Evolutionary conservation across 1,284 basidiomycete species (phyloP).

Genomic region (Ceratobasidium sp.): DNA sequence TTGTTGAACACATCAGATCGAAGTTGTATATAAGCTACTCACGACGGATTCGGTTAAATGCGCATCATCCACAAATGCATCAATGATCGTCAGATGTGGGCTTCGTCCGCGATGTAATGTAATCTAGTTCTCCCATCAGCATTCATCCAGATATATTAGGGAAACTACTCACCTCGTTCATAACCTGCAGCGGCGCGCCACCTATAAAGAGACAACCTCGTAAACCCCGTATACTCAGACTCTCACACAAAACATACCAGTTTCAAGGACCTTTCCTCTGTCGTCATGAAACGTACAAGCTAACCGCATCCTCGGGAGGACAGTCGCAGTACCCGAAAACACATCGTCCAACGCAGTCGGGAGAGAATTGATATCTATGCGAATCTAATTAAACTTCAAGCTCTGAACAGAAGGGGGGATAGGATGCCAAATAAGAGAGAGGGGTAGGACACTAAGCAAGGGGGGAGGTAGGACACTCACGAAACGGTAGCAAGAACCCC

Average conservation of each 20-base stretch:
- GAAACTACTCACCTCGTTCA: conserved; percentile 82
- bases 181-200: conserved; percentile 87
- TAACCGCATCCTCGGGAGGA: conserved; percentile 88
- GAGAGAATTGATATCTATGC: conserved; percentile 81
- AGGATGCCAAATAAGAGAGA: no score
- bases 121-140: conserved; percentile 1
- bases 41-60: conserved; percentile 96
- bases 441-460: no score
- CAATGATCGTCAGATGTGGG: conserved; percentile 93
- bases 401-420: no score
- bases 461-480: no score
- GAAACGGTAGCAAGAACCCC: conserved; percentile 93
- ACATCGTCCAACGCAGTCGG: conserved; percentile 80
- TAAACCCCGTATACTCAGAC: background rate
- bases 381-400: background rate
- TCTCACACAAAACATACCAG: background rate
- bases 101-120: conserved; percentile 91
- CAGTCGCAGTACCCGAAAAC: conserved; percentile 76
- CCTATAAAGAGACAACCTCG: background rate
- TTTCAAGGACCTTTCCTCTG: conserved; percentile 57
- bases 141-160: background rate
- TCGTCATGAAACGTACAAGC: conserved; percentile 79
- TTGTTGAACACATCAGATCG: background rate
- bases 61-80: conserved; percentile 94
- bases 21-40: conserved; percentile 54